phyloP scores from a whole-genome alignment of 1,284 basidiomycete genomes.

The Kwoniella shivajii region DNA sequence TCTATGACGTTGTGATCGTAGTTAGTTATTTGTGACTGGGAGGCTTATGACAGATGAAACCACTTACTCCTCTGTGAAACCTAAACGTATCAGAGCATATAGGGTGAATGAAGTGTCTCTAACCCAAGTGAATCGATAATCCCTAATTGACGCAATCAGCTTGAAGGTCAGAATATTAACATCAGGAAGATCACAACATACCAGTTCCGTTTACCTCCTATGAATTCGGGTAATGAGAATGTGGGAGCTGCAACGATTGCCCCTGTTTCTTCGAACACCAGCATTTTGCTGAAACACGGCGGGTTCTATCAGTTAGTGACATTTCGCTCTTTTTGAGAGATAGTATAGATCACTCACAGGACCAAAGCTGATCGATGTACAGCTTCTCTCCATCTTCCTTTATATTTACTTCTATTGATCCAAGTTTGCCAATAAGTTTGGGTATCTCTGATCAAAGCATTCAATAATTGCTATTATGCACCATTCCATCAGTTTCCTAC shows the following conservation, averaged over 20 bases:
- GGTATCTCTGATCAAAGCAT: constrained; percentile 58
- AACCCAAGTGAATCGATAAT: constrained; percentile 61
- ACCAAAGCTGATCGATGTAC: constrained; percentile 86
- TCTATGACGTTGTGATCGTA: not conserved
- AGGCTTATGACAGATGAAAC: no score
- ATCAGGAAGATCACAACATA: no score
- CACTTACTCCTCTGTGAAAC: constrained; percentile 83
- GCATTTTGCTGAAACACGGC: constrained; percentile 54
- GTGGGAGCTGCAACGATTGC: constrained; percentile 91
- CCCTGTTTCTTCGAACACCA: constrained; percentile 57
- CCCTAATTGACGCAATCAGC: constrained; percentile 18
- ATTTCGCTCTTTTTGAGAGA: not conserved
- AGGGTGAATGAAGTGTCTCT: constrained; percentile 89
- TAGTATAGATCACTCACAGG: constrained; percentile 56
- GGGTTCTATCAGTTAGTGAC: constrained; percentile 5
- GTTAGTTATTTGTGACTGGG: not conserved
- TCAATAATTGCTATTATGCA: constrained; percentile 33
- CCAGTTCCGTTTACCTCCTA: constrained; percentile 86
- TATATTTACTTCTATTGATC: constrained; percentile 70
- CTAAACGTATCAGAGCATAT: constrained; percentile 85
- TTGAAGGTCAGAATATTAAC: not conserved
- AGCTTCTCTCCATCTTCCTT: constrained; percentile 89
- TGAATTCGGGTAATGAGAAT: constrained; percentile 86
- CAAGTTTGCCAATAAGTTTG: constrained; percentile 82
- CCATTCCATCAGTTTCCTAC: no score